These are phyloP conservation scores for Sphaerostilbella broomeana DNA, from an alignment of 2,329 filamentous ascomycete species.

Conservation along the genomic window DNA sequence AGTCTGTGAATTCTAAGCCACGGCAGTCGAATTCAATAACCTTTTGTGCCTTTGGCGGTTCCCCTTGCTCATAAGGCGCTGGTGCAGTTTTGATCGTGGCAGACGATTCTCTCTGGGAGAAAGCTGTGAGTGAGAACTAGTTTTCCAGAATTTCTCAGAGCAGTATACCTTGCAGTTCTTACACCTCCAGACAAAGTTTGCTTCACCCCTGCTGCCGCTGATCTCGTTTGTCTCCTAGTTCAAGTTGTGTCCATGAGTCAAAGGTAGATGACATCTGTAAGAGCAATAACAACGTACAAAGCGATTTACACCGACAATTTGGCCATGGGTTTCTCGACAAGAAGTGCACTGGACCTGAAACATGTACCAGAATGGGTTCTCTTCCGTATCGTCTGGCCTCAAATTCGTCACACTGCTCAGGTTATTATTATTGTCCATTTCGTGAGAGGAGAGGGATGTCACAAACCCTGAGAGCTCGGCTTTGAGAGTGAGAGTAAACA, in stretches of 20 bases:
- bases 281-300: slow-evolving; percentile 56
- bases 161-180: slow-evolving; percentile 82
- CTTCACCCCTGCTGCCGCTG: slow-evolving; percentile 87
- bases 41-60: slow-evolving; percentile 68
- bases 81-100: slow-evolving; percentile 75
- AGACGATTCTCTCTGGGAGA: slow-evolving; percentile 66
- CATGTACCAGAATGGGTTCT: slow-evolving; percentile 87
- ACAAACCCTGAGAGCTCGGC: slow-evolving; percentile 64
- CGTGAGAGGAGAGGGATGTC: slow-evolving; percentile 2
- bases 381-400: slow-evolving; percentile 72
- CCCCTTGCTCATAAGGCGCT: slow-evolving; percentile 60
- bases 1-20: slow-evolving; percentile 85
- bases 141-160: not conserved
- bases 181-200: slow-evolving; percentile 99
- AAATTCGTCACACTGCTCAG: slow-evolving; percentile 75
- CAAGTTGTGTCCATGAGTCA: slow-evolving; percentile 11
- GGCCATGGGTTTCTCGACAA: slow-evolving; percentile 84
- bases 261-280: not conserved
- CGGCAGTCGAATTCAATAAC: slow-evolving; percentile 91
- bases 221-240: slow-evolving; percentile 81
- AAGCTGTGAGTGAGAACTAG: not conserved
- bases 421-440: slow-evolving; percentile 4
- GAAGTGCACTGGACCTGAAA: slow-evolving; percentile 99
- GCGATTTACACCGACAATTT: slow-evolving; percentile 77
- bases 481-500: slow-evolving; percentile 61